Conservation (phyloP, 2,329 filamentous ascomycete genomes). For the Botrytis byssoidea region DNA sequence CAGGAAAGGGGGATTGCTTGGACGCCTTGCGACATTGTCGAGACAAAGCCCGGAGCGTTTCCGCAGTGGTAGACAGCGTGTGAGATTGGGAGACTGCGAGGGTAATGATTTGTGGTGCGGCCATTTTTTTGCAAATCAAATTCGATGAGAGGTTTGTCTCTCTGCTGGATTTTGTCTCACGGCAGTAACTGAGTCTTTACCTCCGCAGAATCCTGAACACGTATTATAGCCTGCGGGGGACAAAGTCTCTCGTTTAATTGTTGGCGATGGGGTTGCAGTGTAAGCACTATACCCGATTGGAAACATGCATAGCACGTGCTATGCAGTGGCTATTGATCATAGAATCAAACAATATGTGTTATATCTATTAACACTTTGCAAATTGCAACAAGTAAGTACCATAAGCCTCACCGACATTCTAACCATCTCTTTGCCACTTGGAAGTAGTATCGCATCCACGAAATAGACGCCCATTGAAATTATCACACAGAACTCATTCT, state of each 20-base stretch:
- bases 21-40: not conserved
- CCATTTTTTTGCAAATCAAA: not conserved
- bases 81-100: not conserved
- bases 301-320: not conserved
- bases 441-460: not conserved
- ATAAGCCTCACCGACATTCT: not conserved
- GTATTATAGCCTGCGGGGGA: not conserved
- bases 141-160: not conserved
- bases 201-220: not conserved
- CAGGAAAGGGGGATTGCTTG: not conserved
- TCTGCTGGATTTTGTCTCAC: not conserved
- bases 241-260: not conserved
- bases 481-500: not conserved
- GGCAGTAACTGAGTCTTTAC: not conserved
- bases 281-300: not conserved
- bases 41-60: not conserved
- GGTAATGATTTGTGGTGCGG: not conserved
- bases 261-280: not conserved
- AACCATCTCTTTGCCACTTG: not conserved
- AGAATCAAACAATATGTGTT: not conserved
- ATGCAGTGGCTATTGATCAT: not conserved
- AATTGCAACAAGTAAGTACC: not conserved
- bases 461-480: not conserved
- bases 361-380: not conserved
- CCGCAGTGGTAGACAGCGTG: not conserved